Evolutionary conservation across 768 basidiomycete genomes (phyloP), one percentile per base, ranked within the genome.

Genomic region (Boletus vinaceobasis): DNA sequence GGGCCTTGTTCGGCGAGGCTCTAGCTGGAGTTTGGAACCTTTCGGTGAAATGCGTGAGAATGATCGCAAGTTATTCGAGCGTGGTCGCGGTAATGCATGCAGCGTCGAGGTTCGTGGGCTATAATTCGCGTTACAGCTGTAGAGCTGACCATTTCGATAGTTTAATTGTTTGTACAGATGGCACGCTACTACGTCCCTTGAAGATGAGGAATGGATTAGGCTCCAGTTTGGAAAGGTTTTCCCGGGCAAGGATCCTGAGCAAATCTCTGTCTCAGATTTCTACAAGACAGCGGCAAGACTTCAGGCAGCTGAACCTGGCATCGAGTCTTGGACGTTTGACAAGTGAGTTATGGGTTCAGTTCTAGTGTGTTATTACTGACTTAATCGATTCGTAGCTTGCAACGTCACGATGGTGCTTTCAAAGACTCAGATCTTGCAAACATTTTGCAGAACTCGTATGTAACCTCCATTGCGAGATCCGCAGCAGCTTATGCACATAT

Each of bases 101-200:
- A 90, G 88, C 69, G 87, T 90, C 31, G 90, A 93, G 77, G 88
- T 87, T 57, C 36, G 72, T 65, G 37, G 21, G 43, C 38, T 38
- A 49, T 7, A 27, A 31, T 39, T 37, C 2, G 1, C 36, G 27
- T 5, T 37, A 37, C 14, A 33, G 19, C 2, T 8, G 11, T 11
- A 31, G 15, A 27, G 38, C 27, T 65, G 11, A 64, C 39, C 6
- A 5, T n/a, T 43, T 45, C 4, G 10, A 19, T 37, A 89, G 86
- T 93, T 93, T 75, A 93, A 93, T 62, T 87, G 87, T 61, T 72
- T 93, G 52, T 93, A 93, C 69, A 81, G 88, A 19, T 83, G 91
- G 91, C 91, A 93, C 43, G 86, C 91, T 1, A 91, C 90, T 0
- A 89, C 87, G 0, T 90, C 87, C 42, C 61, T 65, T 15, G 77